These are phyloP conservation scores for Amanita phalloides DNA, from an alignment of 768 basidiomycete genomes.

Conservation along the genomic window DNA sequence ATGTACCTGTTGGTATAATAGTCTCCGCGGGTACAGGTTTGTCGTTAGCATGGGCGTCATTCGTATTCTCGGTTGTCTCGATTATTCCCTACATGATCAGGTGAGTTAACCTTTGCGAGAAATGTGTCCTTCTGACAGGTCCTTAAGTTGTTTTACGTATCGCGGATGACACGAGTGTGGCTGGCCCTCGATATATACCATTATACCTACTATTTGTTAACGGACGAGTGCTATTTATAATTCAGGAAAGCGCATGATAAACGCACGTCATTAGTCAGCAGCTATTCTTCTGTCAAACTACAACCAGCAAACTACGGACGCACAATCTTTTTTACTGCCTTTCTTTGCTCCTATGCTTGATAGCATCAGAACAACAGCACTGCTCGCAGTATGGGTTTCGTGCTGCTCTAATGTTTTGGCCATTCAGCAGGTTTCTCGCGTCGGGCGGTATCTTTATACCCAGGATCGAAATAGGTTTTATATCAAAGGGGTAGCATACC, in stretches of 20 bases:
- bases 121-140: not conserved
- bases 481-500: slow-evolving; percentile 83
- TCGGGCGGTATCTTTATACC: slow-evolving; percentile 75
- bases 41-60: slow-evolving; percentile 66
- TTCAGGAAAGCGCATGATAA: not conserved
- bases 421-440: slow-evolving; percentile 55
- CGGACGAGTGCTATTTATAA: not conserved
- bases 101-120: slow-evolving; percentile 25
- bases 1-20: slow-evolving; percentile 46
- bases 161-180: not conserved
- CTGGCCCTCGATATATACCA: not conserved
- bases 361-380: slow-evolving; percentile 18
- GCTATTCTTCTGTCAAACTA: slow-evolving; percentile 1
- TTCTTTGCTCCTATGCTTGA: slow-evolving; percentile 14
- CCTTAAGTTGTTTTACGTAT: slow-evolving; percentile 58
- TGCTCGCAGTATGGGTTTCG: slow-evolving; percentile 27
- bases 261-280: not conserved
- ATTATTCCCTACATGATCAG: slow-evolving; percentile 70
- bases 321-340: not conserved
- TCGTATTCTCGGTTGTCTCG: slow-evolving; percentile 54
- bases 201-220: not conserved
- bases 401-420: slow-evolving; percentile 48
- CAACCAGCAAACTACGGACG: not conserved
- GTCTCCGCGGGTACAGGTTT: slow-evolving; percentile 54
- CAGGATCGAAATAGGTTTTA: slow-evolving; percentile 71